Base-by-base conservation (phyloP, 75 land plant species). In the Cunninghamia lanceolata region DNA sequence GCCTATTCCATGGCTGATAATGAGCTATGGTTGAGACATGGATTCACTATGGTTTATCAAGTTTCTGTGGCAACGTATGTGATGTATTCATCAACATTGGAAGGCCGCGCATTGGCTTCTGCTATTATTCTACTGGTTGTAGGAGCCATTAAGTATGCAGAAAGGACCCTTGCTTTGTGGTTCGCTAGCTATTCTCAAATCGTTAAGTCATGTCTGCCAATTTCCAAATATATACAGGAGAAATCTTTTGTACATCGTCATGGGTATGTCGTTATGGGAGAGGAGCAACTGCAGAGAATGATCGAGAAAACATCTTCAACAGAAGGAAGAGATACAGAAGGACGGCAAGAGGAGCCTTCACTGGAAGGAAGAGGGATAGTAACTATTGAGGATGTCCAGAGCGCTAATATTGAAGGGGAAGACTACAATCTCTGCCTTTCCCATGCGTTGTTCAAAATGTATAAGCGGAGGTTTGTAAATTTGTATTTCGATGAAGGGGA, bases 1-100 rank as follows among this genome's bases (percentile, higher is more conserved):
- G 88, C 90, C 3, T 89, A 84, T 82, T 45, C 90, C 17, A 34
- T 78, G 34, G 86, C 84, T 28, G 90, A 89, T 39, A 87, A 86
- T 39, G 91, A 78, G 34, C 91, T 90, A 2, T 90, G 91, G 91
- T n/a, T 50, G 11, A 53, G 91, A 6, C 88, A 87, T 38, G 77
- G 59, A 56, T 46, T 87, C 36, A 66, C 30, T 35, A 50, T 91
- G 36, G 28, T 86, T 4, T 28, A 56, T 38, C 92, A 91, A n/a
- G 42, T 86, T 35, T 17, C 47, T 0, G 83, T 82, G 9, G 80
- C 85, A 10, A 53, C 34, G 38, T 87, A 85, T 50, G 88, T 86
- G 1, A 32, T 71, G 1, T 71, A n/a, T 71, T 32, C 25, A 71
- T 30, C 35, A 9, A 35, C 32, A 71, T 32, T 71, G 74, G 74